These are phyloP conservation scores for Eutrema yunnanense DNA, from an alignment of 345 rosid species.

Conservation along the genomic window DNA sequence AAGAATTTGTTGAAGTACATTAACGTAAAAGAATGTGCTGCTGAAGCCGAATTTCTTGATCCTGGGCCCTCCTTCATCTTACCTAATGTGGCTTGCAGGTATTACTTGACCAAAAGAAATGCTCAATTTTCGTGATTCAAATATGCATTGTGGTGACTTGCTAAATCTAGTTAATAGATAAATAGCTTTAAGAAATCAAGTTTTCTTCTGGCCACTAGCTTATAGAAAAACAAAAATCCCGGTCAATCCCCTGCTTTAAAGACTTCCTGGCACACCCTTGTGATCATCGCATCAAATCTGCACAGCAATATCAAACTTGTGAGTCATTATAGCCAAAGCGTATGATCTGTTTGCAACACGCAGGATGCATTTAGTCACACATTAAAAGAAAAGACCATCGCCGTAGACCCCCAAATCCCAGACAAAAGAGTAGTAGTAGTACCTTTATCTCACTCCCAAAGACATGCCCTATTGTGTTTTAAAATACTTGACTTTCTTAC, in stretches of 20 bases:
- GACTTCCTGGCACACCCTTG: neutral
- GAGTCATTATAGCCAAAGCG: neutral
- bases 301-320: neutral
- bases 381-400: neutral
- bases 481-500: neutral
- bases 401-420: neutral
- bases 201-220: neutral
- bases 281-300: neutral
- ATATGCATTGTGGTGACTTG: conserved; percentile 10
- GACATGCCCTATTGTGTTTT: neutral
- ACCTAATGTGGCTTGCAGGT: conserved; percentile 91
- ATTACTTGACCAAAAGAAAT: conserved; percentile 17
- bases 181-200: neutral
- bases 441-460: neutral
- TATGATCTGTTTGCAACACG: neutral
- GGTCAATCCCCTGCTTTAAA: neutral
- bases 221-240: neutral
- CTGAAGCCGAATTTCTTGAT: conserved; percentile 74
- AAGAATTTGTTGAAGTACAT: conserved; percentile 74
- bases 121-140: conserved; percentile 5
- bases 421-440: neutral
- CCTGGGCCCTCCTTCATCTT: conserved; percentile 62
- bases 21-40: conserved; percentile 67
- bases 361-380: conserved; percentile 2
- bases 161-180: neutral